A percentile compares a stretch with the other conserved stretches of the same genome.
phyloP scores from a whole-genome alignment of 768 basidiomycete genomes.

The Lactifluus subvellereus region DNA sequence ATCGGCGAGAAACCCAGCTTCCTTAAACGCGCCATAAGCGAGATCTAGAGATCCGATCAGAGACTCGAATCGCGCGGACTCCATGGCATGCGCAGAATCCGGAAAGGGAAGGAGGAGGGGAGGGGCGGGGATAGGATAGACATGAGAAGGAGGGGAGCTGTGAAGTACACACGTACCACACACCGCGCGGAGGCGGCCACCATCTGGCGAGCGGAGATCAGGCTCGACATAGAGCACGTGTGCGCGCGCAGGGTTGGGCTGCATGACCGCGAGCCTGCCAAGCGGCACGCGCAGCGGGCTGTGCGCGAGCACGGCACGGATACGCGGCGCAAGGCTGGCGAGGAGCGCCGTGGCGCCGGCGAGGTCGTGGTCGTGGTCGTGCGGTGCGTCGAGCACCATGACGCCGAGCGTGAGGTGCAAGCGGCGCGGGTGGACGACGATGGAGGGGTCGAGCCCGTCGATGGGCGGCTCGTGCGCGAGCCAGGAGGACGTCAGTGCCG shows the following conservation, averaged over 20 bases:
- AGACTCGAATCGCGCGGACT: no score
- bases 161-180: constrained; percentile 14
- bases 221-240: constrained; percentile 58
- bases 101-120: no score
- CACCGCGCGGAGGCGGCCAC: constrained; percentile 33
- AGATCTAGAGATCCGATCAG: constrained; percentile 27
- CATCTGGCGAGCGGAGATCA: constrained; percentile 30
- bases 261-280: constrained; percentile 46
- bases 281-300: constrained; percentile 38
- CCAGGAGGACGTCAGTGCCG: constrained; percentile 30
- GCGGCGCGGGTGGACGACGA: constrained; percentile 51
- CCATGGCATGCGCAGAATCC: no score
- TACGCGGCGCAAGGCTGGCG: constrained; percentile 29
- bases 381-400: constrained; percentile 45
- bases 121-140: background rate
- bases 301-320: constrained; percentile 38
- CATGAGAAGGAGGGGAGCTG: background rate
- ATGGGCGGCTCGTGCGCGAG: constrained; percentile 32
- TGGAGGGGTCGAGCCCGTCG: constrained; percentile 52
- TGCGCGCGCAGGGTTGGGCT: constrained; percentile 38
- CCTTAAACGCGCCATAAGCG: constrained; percentile 29
- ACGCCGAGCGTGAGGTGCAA: constrained; percentile 73
- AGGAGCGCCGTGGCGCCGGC: constrained; percentile 28
- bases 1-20: constrained; percentile 32
- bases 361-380: constrained; percentile 19